Base-by-base conservation (phyloP, 352 stramenopile species). In the Globisporangium nunn region DNA sequence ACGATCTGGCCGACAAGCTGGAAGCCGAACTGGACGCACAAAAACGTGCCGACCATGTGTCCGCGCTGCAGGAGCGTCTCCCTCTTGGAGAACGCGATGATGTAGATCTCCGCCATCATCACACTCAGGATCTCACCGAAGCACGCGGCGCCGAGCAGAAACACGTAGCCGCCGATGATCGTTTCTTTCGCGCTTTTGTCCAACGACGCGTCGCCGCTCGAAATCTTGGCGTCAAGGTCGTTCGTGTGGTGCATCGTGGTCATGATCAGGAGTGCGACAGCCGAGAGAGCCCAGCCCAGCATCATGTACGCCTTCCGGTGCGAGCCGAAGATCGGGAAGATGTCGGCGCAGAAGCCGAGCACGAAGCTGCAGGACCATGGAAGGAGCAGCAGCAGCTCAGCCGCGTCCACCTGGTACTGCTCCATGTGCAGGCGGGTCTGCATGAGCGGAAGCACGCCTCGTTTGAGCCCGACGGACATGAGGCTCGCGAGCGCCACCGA, bases 31-130 rank as follows among this genome's bases (percentile, higher is more conserved):
- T 80, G 68, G 31, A 64, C 60, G 10, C 74, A 55, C 18, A 83
- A 30, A 18, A 83, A 67, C 29, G 66, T 77, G 17, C 67, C 71
- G 0, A 83, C 53, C 4, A 75, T 50, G 46, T 61, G 76, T 31
- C 71, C 73, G 12, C 68, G 73, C 2, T 59, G 46, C 17, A 41
- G 57, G 18, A 75, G 53, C 0, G 52, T 30, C 33, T 80, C 66
- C 29, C 64, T 59, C 46, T 71, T 71, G 44, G 63, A 72, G 50
- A 75, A 65, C 41, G 68, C 71, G 23, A 83, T 64, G 17, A 80
- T 64, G 60, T 80, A 80, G 30, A 72, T 77, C 57, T 80, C 57
- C 4, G 62, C 68, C 29, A 80, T 72, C 33, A 78, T 66, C 23
- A 78, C 51, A 6, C 63, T 68, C 29, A 78, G 43, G 17, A 80